Base-by-base conservation (phyloP, 352 stramenopile genomes). In the Thalassiosira exigua region DNA sequence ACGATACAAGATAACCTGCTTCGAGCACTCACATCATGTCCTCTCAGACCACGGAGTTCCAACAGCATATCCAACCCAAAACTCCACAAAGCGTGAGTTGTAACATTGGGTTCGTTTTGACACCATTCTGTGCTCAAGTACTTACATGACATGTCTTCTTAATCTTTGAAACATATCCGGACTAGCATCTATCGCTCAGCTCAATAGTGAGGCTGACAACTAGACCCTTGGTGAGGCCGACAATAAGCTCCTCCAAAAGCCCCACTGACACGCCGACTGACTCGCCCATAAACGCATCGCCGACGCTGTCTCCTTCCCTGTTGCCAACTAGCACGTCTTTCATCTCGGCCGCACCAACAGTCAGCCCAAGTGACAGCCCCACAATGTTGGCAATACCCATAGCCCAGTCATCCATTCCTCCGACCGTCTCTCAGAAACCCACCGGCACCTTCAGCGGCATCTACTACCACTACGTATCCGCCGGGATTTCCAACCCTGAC, bases 311-410 rank as follows among this genome's bases (percentile, higher is more conserved):
- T 52, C 53, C 53, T 3, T 41, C 53, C 7, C 22, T 42, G 22
- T 61, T 27, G 53, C 53, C 53, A 9, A 61, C 53, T 11, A n/a
- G n/a, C 39, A 17, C 39, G 39, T n/a, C 39, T 48, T 48, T n/a
- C 39, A 48, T n/a, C 11, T 48, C 39, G 11, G n/a, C 11, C 39
- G n/a, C n/a, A n/a, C 39, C 39, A n/a, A 48, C 39, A 17, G n/a
- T 11, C 39, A 48, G 39, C n/a, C 39, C 39, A 11, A 48, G 39
- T n/a, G 39, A 11, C 11, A 48, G 39, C n/a, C 39, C 39, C 11
- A 48, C 39, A n/a, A n/a, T 17, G 39, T 48, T n/a, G 11, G n/a
- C 39, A n/a, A n/a, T n/a, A 48, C 39, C 39, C 11, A 48, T n/a
- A 48, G 39, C n/a, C 39, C n/a, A 11, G 11, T n/a, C 39, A n/a